Evolutionary conservation across 1,284 basidiomycete species (phyloP), one percentile per base, ranked within the genome.

Genomic region (Ceratobasidium sp.): DNA sequence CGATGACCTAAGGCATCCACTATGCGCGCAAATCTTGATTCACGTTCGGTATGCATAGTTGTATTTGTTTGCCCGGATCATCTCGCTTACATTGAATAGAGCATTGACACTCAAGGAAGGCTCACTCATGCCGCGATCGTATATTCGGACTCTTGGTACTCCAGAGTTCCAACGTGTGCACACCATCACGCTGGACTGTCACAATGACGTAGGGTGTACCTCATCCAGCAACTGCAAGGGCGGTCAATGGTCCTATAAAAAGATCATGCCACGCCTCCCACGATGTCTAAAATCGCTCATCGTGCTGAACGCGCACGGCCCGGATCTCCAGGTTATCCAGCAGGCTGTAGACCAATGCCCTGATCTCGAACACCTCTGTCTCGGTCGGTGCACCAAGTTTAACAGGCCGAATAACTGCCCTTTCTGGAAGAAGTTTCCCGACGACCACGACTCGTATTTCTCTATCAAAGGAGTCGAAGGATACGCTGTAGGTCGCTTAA

Each of bases 391-490:
- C 25, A 70, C 67, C 3, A 70, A 70, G 33, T 70, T 59, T 23
- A 70, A 70, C 30, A 23, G 56, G 8, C 40, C 44, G 4, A 23
- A 49, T 9, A 28, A 46, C 42, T 70, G 67, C 44, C 30, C 36
- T 21, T 70, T 70, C 36, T 70, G 67, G 67, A 8, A 60, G 9
- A 59, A 49, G 11, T 70, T 70, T 18, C 67, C 67, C 1, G 56
- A 60, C 7, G 67, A 70, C 23, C 67, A 70, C 18, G 67, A 70
- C n/a, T 70, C 67, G 44, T 70, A 70, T 42, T 70, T 70, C 21
- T 70, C 67, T 8, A 60, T 30, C 18, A 58, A 70, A 48, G 67
- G 67, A 23, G 25, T 70, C 7, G 44, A 70, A 18, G 67, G 56
- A 48, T 70, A 70, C 44, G 54, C 67, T 1, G 67, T 70, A 21